Evolutionary conservation across 2,329 filamentous ascomycete genomes (phyloP), one percentile per base, ranked within the genome.

Genomic region (Aureobasidium zeae): DNA sequence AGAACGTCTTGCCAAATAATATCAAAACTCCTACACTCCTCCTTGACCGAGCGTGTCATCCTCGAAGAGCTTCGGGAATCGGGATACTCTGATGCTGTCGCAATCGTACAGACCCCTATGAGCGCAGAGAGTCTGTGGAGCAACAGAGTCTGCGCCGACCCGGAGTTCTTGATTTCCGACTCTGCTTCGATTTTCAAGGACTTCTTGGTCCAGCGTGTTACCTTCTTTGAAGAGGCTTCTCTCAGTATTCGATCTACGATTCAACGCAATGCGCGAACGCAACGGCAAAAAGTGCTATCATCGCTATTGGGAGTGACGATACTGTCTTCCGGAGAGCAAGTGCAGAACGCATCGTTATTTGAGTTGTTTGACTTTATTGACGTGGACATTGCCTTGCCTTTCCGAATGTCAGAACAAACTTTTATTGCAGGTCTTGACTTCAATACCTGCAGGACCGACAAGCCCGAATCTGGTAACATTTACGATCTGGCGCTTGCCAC

Each of bases 311-410:
- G 91, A 4, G 79, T 82, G 30, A 77, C 86, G 6, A 70, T 76
- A 9, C 68, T 79, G 13, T 74, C 81, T 11, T 77, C 76, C 47
- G 80, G 81, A 35, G 76, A 84, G 43, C 68, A 77, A 4, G 68
- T 83, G 26, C 66, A 70, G 20, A 83, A 86, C 46, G 74, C 81
- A 1, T 87, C 83, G 3, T 74, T 96, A 5, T 94, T 96, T 56
- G 87, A 95, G 51, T 72, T 96, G 16, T 91, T 94, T 55, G 91
- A 98, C 63, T 96, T 96, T 55, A 74, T 91, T 59, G 79, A 84
- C 48, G 62, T 82, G 9, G 71, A 76, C 35, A 68, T 79, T 28
- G 62, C 65, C 1, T 60, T 62, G 46, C 57, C 72, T 2, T 61
- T 73, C 2, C 53, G 54, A 15, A 51, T 55, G 19, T 77, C 79